Base-by-base conservation (phyloP, 345 rosid genomes). In the Noccaea caerulescens region DNA sequence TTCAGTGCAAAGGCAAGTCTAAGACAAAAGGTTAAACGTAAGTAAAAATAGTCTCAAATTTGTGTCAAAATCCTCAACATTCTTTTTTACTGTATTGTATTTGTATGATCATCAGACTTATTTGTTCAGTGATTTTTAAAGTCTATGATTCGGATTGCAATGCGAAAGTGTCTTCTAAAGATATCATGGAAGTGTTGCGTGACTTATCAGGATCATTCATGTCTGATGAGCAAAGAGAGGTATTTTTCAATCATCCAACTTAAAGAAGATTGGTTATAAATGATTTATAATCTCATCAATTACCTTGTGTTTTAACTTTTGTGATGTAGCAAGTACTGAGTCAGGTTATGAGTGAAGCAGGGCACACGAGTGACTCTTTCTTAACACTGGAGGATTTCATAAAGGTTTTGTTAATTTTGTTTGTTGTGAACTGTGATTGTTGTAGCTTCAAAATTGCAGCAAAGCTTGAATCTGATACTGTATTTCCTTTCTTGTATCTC, bases 81-180 rank as follows among this genome's bases (percentile, higher is more conserved):
- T 25, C 3, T 25, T 25, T 25, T 54, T 39, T 54, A 32, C 46
- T 39, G 8, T 11, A 14, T 6, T 69, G 10, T 46, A 10, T 39
- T 37, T 38, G 16, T 16, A 7, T 34, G 14, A n/a, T n/a, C n/a
- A 43, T 49, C 4, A 36, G 33, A 36, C 18, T 41, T 33, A 8
- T 57, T 76, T 56, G 20, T 50, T 69, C 47, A 88, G 96, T 89
- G 75, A 89, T 92, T 71, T 89, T 89, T 77, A 85, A 87, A 82
- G 85, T 89, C 20, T 87, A 92, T 77, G 98, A 92, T 82, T 84
- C 90, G 3, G 93, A 92, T 69, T 72, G 90, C 62, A 89, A 92
- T 65, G 96, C 94, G 37, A 89, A 87, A 71, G 96, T 92, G 33
- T 69, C 89, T 10, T 87, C 80, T 75, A 79, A 75, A 46, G 96